Conservation (phyloP, 2,329 filamentous ascomycete species). For the Penicillium fuscoglaucum region DNA sequence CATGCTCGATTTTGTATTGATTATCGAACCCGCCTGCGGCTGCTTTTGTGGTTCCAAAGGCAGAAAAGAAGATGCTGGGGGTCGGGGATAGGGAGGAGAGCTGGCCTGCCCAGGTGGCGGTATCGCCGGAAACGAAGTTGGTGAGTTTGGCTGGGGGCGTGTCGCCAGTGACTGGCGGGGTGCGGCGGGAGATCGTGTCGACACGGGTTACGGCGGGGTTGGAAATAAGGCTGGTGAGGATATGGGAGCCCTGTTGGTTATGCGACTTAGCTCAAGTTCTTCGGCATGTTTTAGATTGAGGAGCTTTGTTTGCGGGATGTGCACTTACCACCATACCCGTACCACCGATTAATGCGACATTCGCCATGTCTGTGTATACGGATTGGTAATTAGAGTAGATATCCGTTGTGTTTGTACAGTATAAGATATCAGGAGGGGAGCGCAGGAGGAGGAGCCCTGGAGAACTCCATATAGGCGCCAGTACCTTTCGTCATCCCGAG, state of each 20-base stretch:
- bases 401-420: not conserved
- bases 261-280: slow-evolving; percentile 12
- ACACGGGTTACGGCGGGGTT: slow-evolving; percentile 42
- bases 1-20: slow-evolving; percentile 86
- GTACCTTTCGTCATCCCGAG: not conserved
- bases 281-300: not conserved
- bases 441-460: no score
- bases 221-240: slow-evolving; percentile 59
- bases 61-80: slow-evolving; percentile 70
- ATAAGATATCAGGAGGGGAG: not conserved
- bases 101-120: slow-evolving; percentile 64
- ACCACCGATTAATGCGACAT: slow-evolving; percentile 47
- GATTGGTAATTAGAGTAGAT: not conserved
- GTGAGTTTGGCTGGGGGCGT: slow-evolving; percentile 61
- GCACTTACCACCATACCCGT: slow-evolving; percentile 53
- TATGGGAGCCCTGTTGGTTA: slow-evolving; percentile 66
- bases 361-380: slow-evolving; percentile 40
- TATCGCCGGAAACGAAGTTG: slow-evolving; percentile 67
- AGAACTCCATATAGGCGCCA: not conserved
- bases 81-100: slow-evolving; percentile 57
- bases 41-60: slow-evolving; percentile 75
- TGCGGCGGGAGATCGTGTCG: slow-evolving; percentile 49
- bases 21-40: slow-evolving; percentile 72
- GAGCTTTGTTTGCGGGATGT: not conserved
- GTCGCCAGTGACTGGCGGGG: slow-evolving; percentile 42